Conservation (phyloP, 441 rosid species). For the Aleurites moluccanus region DNA sequence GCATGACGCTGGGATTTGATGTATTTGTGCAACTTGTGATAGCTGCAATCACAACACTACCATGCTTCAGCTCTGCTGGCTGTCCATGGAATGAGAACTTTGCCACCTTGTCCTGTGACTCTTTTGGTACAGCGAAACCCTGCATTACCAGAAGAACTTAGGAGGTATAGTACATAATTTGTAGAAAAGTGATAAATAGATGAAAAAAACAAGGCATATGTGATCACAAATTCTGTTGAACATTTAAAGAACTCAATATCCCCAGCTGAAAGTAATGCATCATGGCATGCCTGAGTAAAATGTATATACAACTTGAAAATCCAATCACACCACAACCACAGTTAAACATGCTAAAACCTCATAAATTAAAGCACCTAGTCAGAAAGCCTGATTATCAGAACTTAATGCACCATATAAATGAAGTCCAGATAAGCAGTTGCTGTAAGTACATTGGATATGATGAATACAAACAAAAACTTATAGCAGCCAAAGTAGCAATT, state of each 20-base stretch:
- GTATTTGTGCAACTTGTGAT: slow-evolving; percentile 99
- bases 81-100: slow-evolving; percentile 82
- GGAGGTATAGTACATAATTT: slow-evolving; percentile 3
- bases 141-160: slow-evolving; percentile 28
- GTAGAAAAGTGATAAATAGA: slow-evolving; percentile 5
- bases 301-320: neutral
- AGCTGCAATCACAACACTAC: slow-evolving; percentile 98
- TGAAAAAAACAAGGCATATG: neutral
- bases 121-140: slow-evolving; percentile 98
- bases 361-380: neutral
- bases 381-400: neutral
- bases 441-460: neutral
- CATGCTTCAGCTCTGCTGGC: slow-evolving; percentile 92
- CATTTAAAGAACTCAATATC: neutral
- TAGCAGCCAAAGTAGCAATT: neutral
- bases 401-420: neutral
- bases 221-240: neutral
- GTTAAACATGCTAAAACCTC: neutral
- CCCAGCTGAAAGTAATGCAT: neutral
- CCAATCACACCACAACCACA: neutral
- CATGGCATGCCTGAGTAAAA: neutral
- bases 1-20: slow-evolving; percentile 99
- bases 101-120: slow-evolving; percentile 68
- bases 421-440: neutral
- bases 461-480: neutral